Evolutionary conservation across 768 basidiomycete genomes (phyloP).

Genomic region (Boletales sp.): DNA sequence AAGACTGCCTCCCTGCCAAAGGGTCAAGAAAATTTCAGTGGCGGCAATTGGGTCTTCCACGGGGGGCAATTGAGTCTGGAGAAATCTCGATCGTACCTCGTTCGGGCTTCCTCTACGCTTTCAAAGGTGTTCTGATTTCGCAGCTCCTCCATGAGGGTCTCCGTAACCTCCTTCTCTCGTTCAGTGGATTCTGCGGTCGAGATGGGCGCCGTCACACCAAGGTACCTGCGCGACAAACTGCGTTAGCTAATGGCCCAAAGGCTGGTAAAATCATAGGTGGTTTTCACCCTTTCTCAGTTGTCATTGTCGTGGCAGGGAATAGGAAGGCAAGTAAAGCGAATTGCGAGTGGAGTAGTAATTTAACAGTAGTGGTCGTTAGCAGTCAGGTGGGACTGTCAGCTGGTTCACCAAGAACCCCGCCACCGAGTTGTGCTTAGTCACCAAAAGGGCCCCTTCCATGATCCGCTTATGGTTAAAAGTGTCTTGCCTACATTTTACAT

Average conservation of each 20-base stretch:
- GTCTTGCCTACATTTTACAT: no score
- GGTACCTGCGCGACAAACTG: slow-evolving; percentile 44
- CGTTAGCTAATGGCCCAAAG: slow-evolving; percentile 15
- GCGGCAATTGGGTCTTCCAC: slow-evolving; percentile 2
- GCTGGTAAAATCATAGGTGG: background rate
- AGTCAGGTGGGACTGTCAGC: slow-evolving; percentile 11
- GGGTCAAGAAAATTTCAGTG: slow-evolving; percentile 21
- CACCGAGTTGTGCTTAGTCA: slow-evolving; percentile 25
- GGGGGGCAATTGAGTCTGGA: background rate
- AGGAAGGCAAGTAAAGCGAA: slow-evolving; percentile 2
- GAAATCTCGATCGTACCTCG: slow-evolving; percentile 54
- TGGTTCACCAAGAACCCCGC: slow-evolving; percentile 4
- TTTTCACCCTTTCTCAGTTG: slow-evolving; percentile 40
- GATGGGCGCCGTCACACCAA: slow-evolving; percentile 86
- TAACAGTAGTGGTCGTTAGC: slow-evolving; percentile 8
- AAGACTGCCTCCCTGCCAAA: slow-evolving; percentile 82
- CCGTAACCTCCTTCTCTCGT: slow-evolving; percentile 79
- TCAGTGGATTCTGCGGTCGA: slow-evolving; percentile 69
- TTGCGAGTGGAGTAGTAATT: no score
- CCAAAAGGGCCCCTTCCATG: background rate
- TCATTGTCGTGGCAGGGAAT: slow-evolving; percentile 28
- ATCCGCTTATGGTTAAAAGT: no score
- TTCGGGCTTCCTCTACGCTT: slow-evolving; percentile 80
- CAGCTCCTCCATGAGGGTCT: slow-evolving; percentile 88
- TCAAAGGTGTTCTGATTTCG: slow-evolving; percentile 85